A percentile compares a stretch with the other conserved stretches of the same genome.
phyloP scores from a whole-genome alignment of 169 alveolate species.

The Eimeria necatrix region DNA sequence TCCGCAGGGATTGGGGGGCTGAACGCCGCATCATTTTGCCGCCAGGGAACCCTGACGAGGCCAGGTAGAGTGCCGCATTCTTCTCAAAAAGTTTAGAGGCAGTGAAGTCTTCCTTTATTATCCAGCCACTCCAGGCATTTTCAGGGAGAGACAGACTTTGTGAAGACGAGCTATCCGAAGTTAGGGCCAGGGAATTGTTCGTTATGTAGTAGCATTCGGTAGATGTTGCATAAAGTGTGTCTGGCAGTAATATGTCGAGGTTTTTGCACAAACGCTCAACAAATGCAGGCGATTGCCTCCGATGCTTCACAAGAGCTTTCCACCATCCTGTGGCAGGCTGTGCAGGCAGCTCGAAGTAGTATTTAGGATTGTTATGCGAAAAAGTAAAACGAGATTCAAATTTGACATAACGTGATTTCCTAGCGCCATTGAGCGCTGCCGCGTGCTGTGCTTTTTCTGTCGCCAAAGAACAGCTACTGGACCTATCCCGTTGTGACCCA shows the following conservation, averaged over 20 bases:
- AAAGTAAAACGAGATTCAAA: conserved; percentile 72
- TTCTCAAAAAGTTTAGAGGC: conserved; percentile 79
- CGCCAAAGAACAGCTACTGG: not conserved
- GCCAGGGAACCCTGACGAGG: conserved; percentile 54
- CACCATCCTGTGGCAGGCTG: conserved; percentile 82
- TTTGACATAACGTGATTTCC: conserved; percentile 70
- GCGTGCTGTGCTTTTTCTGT: not conserved
- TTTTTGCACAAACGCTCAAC: conserved; percentile 39
- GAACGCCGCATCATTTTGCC: conserved; percentile 23
- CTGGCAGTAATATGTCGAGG: conserved; percentile 71
- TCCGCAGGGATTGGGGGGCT: conserved; percentile 8
- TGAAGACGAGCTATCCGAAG: conserved; percentile 16
- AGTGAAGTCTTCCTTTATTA: conserved; percentile 69
- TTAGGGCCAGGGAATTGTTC: conserved; percentile 45
- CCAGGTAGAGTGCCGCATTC: conserved; percentile 55
- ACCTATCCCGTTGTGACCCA: conserved; percentile 22
- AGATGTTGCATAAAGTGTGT: conserved; percentile 54
- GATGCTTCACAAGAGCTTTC: conserved; percentile 62
- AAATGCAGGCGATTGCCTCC: conserved; percentile 55
- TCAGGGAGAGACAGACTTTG: conserved; percentile 46
- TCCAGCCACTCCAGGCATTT: conserved; percentile 60
- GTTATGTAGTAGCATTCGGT: conserved; percentile 75
- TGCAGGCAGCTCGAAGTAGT: conserved; percentile 68
- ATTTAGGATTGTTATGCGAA: conserved; percentile 61
- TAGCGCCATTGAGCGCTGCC: conserved; percentile 53